Evolutionary conservation across 805 yeast genomes (phyloP).

Genomic region (Ogataea minuta): DNA sequence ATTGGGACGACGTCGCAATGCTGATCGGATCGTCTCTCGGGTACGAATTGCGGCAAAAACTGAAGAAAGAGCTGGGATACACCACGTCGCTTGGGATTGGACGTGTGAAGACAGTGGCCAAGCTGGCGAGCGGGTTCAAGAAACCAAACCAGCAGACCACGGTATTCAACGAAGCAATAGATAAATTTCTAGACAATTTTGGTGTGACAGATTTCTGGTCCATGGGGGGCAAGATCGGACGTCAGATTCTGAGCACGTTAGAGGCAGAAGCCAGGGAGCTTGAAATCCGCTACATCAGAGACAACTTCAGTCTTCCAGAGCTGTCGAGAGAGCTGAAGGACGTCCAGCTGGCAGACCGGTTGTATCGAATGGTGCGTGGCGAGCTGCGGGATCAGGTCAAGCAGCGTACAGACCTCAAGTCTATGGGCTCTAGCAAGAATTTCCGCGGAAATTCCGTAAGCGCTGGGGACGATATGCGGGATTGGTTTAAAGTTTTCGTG

Average conservation of each 20-base stretch:
- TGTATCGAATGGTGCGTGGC: slow-evolving; percentile 69
- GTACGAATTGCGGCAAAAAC: slow-evolving; percentile 48
- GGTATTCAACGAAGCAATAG: slow-evolving; percentile 48
- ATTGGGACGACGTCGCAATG: slow-evolving; percentile 82
- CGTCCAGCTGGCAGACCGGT: slow-evolving; percentile 46
- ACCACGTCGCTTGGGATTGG: slow-evolving; percentile 91
- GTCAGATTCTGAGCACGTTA: slow-evolving; percentile 48
- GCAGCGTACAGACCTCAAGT: slow-evolving; percentile 61
- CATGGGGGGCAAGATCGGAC: slow-evolving; percentile 87
- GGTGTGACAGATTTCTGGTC: slow-evolving; percentile 80
- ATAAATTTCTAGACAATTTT: slow-evolving; percentile 56
- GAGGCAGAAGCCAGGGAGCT: slow-evolving; percentile 40
- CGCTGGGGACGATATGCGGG: slow-evolving; percentile 53
- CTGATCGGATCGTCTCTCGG: slow-evolving; percentile 65
- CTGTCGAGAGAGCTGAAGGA: slow-evolving; percentile 39
- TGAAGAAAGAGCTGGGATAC: slow-evolving; percentile 61
- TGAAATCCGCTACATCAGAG: slow-evolving; percentile 49
- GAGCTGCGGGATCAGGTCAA: slow-evolving; percentile 50
- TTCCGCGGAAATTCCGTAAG: slow-evolving; percentile 57
- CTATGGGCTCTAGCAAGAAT: slow-evolving; percentile 89
- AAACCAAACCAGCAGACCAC: slow-evolving; percentile 90
- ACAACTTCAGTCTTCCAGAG: slow-evolving; percentile 42
- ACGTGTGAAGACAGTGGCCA: slow-evolving; percentile 73
- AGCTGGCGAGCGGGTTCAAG: slow-evolving; percentile 77
- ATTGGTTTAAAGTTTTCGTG: slow-evolving; percentile 81